Percentiles rank a stretch among this genome's conserved stretches.
phyloP scores from a whole-genome alignment of 1,284 basidiomycete genomes.

The Pisolithus thermaeus region DNA sequence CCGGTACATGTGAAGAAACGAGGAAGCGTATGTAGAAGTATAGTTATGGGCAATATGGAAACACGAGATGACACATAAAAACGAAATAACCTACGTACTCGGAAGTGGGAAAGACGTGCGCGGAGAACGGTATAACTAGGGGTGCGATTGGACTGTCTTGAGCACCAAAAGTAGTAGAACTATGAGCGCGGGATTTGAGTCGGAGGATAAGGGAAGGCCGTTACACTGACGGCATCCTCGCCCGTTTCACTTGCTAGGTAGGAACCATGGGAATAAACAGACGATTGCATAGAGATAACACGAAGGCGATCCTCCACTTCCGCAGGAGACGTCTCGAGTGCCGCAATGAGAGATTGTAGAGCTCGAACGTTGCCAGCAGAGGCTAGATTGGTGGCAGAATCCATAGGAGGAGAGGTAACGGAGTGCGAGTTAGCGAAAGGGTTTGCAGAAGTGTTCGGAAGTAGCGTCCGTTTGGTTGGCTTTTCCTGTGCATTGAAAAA shows the following conservation, averaged over 20 bases:
- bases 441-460: conserved; percentile 29
- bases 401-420: conserved; percentile 4
- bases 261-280: conserved; percentile 20
- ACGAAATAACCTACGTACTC: not conserved
- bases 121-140: not conserved
- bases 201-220: conserved; percentile 28
- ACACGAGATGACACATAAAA: not conserved
- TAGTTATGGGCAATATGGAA: conserved; percentile 1
- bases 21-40: not conserved
- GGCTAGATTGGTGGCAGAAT: conserved; percentile 24
- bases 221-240: conserved; percentile 22
- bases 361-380: conserved; percentile 40
- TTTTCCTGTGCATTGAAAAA: conserved; percentile 52
- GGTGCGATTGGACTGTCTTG: not conserved
- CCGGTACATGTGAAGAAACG: too few species aligned
- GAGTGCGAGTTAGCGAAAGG: conserved; percentile 31
- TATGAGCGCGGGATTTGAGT: conserved; percentile 9
- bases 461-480: conserved; percentile 20
- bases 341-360: conserved; percentile 57
- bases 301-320: conserved; percentile 40
- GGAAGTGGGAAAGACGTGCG: not conserved
- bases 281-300: conserved; percentile 45
- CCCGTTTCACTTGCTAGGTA: conserved; percentile 17
- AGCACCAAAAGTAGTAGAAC: not conserved
- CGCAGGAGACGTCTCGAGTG: conserved; percentile 43